A percentile compares a stretch with the other conserved stretches of the same genome.
Evolutionary conservation across 768 basidiomycete species (phyloP).

Genomic region (Obba rivulosa): DNA sequence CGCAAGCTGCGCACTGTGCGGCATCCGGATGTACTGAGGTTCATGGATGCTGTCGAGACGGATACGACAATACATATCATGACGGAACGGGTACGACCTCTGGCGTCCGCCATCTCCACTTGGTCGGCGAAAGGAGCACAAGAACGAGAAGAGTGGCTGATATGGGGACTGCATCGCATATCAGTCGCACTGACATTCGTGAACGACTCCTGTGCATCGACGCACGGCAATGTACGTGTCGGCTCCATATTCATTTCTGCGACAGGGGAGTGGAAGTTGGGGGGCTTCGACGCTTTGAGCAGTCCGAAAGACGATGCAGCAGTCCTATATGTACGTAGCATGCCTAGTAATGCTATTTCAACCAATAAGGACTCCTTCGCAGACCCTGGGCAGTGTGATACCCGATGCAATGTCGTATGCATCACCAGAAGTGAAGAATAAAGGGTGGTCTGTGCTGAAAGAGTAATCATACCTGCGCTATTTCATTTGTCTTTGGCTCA

Average conservation of each 20-base stretch:
- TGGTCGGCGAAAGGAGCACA: slow-evolving; percentile 59
- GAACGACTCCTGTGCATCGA: slow-evolving; percentile 76
- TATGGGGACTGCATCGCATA: slow-evolving; percentile 92
- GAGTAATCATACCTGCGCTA: slow-evolving; percentile 42
- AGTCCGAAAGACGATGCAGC: slow-evolving; percentile 74
- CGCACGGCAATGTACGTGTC: slow-evolving; percentile 75
- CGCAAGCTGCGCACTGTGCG: slow-evolving; percentile 86
- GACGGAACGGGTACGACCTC: slow-evolving; percentile 87
- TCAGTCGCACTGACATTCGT: slow-evolving; percentile 89
- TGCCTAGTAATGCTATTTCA: slow-evolving; percentile 7
- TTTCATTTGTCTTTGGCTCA: slow-evolving; percentile 4
- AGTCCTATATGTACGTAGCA: slow-evolving; percentile 69
- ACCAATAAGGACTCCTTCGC: slow-evolving; percentile 15
- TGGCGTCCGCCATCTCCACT: slow-evolving; percentile 54
- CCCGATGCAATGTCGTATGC: slow-evolving; percentile 59
- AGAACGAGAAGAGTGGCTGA: slow-evolving; percentile 79
- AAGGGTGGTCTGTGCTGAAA: slow-evolving; percentile 79
- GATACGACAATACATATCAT: slow-evolving; percentile 86
- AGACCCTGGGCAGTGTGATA: slow-evolving; percentile 65
- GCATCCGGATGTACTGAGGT: slow-evolving; percentile 95
- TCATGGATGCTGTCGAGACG: slow-evolving; percentile 89
- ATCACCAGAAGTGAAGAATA: slow-evolving; percentile 84
- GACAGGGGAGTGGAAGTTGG: slow-evolving; percentile 95
- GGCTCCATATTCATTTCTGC: slow-evolving; percentile 85
- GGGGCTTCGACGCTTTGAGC: slow-evolving; percentile 89